Conservation (phyloP, 768 basidiomycete species). For the Lenzites betulinus region DNA sequence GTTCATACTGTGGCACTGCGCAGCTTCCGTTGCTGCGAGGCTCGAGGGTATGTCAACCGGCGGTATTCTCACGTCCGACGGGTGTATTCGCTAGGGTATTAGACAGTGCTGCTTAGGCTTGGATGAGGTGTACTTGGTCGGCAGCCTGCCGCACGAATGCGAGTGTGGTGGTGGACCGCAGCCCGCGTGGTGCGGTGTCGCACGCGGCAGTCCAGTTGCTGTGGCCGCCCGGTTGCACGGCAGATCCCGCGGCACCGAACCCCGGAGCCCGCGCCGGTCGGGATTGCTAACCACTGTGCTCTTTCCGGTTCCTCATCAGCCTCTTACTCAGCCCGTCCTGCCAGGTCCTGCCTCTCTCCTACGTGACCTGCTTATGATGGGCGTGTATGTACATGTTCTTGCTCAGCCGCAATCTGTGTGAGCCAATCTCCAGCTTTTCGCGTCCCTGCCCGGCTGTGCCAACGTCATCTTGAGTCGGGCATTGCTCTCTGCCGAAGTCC, state of each 20-base stretch:
- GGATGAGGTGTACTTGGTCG: background rate
- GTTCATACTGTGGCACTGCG: background rate
- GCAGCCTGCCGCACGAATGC: background rate
- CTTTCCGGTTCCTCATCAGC: background rate
- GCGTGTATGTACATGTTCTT: background rate
- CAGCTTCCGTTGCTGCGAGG: background rate
- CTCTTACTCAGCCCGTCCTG: constrained; percentile 1
- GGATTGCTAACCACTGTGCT: background rate
- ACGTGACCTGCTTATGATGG: background rate
- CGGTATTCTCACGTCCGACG: background rate
- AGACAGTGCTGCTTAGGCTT: background rate
- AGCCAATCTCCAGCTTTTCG: background rate
- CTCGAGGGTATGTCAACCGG: no score
- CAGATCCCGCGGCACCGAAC: no score
- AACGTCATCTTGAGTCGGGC: background rate
- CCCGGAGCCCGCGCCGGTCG: no score
- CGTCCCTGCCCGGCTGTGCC: background rate
- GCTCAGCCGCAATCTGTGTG: background rate
- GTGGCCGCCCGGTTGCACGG: background rate
- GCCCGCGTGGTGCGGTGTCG: no score
- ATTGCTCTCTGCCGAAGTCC: no score
- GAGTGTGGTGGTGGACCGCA: background rate
- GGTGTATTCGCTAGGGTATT: background rate
- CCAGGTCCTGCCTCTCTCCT: background rate
- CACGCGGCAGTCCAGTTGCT: background rate